Conservation (phyloP, 2,329 filamentous ascomycete species). For the Xylaria sp. region DNA sequence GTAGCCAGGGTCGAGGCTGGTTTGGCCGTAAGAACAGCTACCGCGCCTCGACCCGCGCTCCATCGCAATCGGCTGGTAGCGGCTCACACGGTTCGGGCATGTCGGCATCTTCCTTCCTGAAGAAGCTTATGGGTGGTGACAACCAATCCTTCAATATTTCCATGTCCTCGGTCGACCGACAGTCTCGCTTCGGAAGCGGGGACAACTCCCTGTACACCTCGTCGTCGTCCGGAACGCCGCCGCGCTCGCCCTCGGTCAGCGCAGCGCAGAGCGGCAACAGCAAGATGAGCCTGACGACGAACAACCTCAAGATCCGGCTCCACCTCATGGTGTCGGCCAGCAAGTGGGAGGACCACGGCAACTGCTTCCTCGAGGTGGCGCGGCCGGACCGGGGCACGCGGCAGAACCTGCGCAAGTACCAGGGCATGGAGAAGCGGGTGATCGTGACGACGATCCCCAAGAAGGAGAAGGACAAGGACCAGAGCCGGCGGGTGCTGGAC, state of each 20-base stretch:
- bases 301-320: slow-evolving; percentile 82
- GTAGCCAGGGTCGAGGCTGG: slow-evolving; percentile 56
- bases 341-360: slow-evolving; percentile 91
- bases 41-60: slow-evolving; percentile 63
- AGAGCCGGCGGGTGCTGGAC: slow-evolving; percentile 72
- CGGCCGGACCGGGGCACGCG: slow-evolving; percentile 66
- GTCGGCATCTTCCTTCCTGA: slow-evolving; percentile 76
- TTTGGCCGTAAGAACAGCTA: slow-evolving; percentile 68
- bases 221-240: slow-evolving; percentile 56
- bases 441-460: slow-evolving; percentile 74
- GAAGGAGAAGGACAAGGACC: slow-evolving; percentile 58
- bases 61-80: slow-evolving; percentile 70
- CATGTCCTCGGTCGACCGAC: slow-evolving; percentile 71
- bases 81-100: slow-evolving; percentile 61
- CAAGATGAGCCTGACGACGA: slow-evolving; percentile 64
- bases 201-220: slow-evolving; percentile 65
- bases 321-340: slow-evolving; percentile 76
- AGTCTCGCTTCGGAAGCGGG: slow-evolving; percentile 55
- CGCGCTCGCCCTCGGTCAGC: slow-evolving; percentile 61
- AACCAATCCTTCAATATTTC: slow-evolving; percentile 79
- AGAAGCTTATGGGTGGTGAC: slow-evolving; percentile 71
- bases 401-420: slow-evolving; percentile 61
- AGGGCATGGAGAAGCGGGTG: slow-evolving; percentile 81
- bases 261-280: slow-evolving; percentile 51
- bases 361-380: slow-evolving; percentile 81